Evolutionary conservation across 2,329 filamentous ascomycete genomes (phyloP), one percentile per base, ranked within the genome.

Genomic region (Graphilbum fragrans): DNA sequence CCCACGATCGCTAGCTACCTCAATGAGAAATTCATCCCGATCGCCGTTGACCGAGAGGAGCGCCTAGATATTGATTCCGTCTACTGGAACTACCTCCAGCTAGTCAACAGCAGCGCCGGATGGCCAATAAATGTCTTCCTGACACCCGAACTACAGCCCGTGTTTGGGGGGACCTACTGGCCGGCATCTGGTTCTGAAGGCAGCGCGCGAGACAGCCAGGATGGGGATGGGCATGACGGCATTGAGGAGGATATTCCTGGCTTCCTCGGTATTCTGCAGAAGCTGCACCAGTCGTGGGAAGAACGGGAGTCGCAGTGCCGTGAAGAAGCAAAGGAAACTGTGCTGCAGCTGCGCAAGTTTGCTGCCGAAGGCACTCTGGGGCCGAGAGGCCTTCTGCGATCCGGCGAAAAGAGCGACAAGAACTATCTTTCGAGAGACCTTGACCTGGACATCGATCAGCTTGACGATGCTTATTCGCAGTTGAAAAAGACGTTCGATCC

Each of bases 41-140:
- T 96, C 58, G 83, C 95, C 52, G 76, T 96, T 54, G 92, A 98
- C 60, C 78, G 88, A 45, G 92, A 98, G 61, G 86, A 94, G 61
- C 79, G 90, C 21, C 90, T 90, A 9, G 88, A 96, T 56, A 78
- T 96, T 49, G 92, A 98, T 56, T 80, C 84, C 47, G 88, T 96
- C 49, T 96, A 96, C 60, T 95, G 95, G 86, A 94, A 94, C 64
- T 98, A 94, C 59, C 82, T 94, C 33, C 87, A 95, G 58, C 90
- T 90, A 2, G 90, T 92, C 11, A 94, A 83, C 44, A 87, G 84
- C 18, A 81, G 77, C 2, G 90, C 87, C 10, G 92, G 92, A 32
- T 96, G 92, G 88, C 92, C 92, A 1, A 65, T 96, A 46, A 96
- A 95, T 55, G 80, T 94, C n/a, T 96, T 98, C 57, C 72, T 96